Base-by-base conservation (phyloP, 1,139 yeast species). In the Debaryomycetaceae sp. region DNA sequence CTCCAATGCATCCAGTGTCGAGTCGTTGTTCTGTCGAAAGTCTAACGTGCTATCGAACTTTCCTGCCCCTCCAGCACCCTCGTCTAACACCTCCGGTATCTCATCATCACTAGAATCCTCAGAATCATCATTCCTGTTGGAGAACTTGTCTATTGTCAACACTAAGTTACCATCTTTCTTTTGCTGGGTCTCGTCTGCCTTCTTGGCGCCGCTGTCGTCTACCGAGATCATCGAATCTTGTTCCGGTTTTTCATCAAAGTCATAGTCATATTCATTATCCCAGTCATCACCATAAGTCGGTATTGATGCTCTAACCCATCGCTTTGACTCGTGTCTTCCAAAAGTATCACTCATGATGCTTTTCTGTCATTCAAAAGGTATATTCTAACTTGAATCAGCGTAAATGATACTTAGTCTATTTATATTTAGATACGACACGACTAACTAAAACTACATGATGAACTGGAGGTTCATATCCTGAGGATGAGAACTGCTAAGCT, bases 401-500 rank as follows among this genome's bases (percentile, higher is more conserved):
- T 17, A 31, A 2, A 13, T 17, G 15, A 11, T 17, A 17, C 7
- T 17, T 34, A 14, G 15, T 17, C n/a, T 22, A 19, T 11, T 19
- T 17, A 26, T 13, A 30, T 34, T 26, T 31, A 34, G 17, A 34
- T n/a, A 13, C 5, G 26, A 14, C 24, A 17, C 15, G 19, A 33
- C 22, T 26, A 19, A 15, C 13, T 9, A 30, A 11, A 17, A 15
- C 41, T 43, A 59, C 59, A 66, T 58, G 29, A 66, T 57, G 58
- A 86, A 85, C 48, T 74, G 75, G 50, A 83, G 60, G 58, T 87
- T 87, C 55, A 83, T 79, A 60, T 88, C 95, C 47, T 86, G 79
- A 5, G 95, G 95, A 61, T 88, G 96, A 2, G 92, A 83, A 29
- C 86, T 66, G 43, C 92, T 82, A 49, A 89, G 70, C 65, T 89